Evolutionary conservation across 345 rosid species (phyloP).

Genomic region (Gossypium longicalyx): DNA sequence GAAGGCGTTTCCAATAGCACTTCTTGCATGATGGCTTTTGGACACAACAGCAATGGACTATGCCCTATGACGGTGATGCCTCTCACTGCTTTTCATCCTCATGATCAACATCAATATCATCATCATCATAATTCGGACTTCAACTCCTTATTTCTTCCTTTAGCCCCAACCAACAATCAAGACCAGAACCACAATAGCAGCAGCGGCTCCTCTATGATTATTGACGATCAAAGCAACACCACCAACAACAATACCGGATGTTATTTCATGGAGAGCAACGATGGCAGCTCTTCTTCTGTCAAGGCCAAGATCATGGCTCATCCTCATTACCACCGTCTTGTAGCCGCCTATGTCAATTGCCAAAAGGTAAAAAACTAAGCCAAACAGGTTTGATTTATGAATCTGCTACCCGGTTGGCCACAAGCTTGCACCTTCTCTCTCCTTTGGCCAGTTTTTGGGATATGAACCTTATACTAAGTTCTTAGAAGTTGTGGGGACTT

Average conservation of each 20-base stretch:
- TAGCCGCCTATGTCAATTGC: slow-evolving; percentile 83
- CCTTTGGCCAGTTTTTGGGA: background rate
- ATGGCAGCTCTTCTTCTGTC: slow-evolving; percentile 35
- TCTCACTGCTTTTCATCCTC: slow-evolving; percentile 39
- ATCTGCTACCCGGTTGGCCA: background rate
- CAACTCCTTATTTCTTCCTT: slow-evolving; percentile 34
- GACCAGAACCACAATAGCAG: slow-evolving; percentile 29
- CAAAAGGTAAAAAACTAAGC: slow-evolving; percentile 64
- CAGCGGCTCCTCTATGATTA: slow-evolving; percentile 41
- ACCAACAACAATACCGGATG: slow-evolving; percentile 17
- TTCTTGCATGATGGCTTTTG: slow-evolving; percentile 34
- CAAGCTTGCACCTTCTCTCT: slow-evolving; percentile 6
- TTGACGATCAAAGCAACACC: slow-evolving; percentile 31
- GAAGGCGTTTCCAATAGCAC: slow-evolving; percentile 28
- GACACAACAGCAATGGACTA: slow-evolving; percentile 58
- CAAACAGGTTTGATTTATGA: background rate
- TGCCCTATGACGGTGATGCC: slow-evolving; percentile 69
- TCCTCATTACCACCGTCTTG: slow-evolving; percentile 92
- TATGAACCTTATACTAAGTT: background rate
- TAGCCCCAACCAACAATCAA: slow-evolving; percentile 22
- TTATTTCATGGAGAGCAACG: slow-evolving; percentile 61
- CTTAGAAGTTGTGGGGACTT: background rate
- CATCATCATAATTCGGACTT: slow-evolving; percentile 32
- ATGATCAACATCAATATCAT: background rate
- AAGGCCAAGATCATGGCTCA: slow-evolving; percentile 97